Percentiles rank a stretch among this genome's conserved stretches.
These are phyloP conservation scores for Hymenoscyphus fraxineus DNA, from an alignment of 2,329 filamentous ascomycete genomes.

Conservation along the genomic window DNA sequence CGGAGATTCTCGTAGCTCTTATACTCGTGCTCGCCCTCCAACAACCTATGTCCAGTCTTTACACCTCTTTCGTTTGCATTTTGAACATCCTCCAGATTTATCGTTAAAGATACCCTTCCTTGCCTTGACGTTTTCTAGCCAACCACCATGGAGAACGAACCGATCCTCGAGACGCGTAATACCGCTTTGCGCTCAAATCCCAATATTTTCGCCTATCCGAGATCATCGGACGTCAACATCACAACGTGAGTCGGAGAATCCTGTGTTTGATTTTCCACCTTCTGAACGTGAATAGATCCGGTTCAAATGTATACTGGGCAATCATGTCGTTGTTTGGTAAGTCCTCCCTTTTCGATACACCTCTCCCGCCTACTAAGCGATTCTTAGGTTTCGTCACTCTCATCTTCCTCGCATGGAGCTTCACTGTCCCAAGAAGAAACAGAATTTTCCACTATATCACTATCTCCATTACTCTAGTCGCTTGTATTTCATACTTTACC, in stretches of 20 bases:
- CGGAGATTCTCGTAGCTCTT: background rate
- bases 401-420: conserved; percentile 48
- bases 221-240: conserved; percentile 50
- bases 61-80: background rate
- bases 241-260: conserved; percentile 34
- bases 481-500: conserved; percentile 60
- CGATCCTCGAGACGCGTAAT: conserved; percentile 9
- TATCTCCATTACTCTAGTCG: conserved; percentile 53
- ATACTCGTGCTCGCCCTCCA: background rate
- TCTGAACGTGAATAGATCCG: conserved; percentile 37
- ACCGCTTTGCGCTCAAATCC: conserved; percentile 25
- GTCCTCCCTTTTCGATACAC: no score
- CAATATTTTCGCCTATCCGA: conserved; percentile 26
- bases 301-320: conserved; percentile 61
- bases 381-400: conserved; percentile 43
- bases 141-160: background rate
- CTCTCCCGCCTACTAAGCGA: no score
- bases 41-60: no score
- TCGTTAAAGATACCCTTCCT: background rate
- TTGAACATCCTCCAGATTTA: background rate
- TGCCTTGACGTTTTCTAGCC: background rate
- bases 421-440: conserved; percentile 51
- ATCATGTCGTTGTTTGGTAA: conserved; percentile 55
- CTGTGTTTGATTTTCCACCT: background rate
- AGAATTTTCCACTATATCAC: conserved; percentile 64